These are phyloP conservation scores for Sporothrix pseudoabietina DNA, from an alignment of 2,329 filamentous ascomycete genomes.

Conservation along the genomic window DNA sequence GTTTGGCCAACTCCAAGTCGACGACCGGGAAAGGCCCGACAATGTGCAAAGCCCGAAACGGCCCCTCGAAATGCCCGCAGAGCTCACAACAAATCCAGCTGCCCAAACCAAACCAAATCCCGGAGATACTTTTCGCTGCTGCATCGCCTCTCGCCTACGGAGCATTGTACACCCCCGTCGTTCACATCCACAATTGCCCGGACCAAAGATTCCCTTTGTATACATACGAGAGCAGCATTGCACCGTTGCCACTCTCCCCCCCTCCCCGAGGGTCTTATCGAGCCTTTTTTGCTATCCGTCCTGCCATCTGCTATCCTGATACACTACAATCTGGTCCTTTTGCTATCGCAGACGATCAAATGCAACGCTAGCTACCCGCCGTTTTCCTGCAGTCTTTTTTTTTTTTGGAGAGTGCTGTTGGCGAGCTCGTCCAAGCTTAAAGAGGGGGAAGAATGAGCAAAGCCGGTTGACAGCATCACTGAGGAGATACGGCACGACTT, in stretches of 20 bases:
- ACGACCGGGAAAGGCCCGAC: neutral
- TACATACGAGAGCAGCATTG: neutral
- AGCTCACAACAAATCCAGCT: too few relatives aligned
- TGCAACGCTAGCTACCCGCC: neutral
- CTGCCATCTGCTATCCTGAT: neutral
- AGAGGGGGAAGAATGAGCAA: neutral
- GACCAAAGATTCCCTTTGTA: neutral
- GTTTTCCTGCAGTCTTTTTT: neutral
- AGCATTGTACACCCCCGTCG: too few relatives aligned
- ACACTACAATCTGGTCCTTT: neutral
- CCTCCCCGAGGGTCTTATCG: too few relatives aligned
- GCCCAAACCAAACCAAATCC: neutral
- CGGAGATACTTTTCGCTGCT: neutral
- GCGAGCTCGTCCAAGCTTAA: neutral
- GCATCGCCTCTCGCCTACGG: neutral
- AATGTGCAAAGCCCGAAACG: neutral
- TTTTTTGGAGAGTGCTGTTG: neutral
- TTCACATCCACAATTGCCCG: neutral
- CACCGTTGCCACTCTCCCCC: neutral
- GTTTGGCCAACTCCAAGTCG: neutral
- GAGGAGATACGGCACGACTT: neutral
- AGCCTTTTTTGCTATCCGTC: neutral
- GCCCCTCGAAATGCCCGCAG: neutral
- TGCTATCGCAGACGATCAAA: neutral
- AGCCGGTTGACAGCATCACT: neutral